Evolutionary conservation across 495 filamentous ascomycete species (phyloP).

Genomic region (Friedmanniomyces endolithicus): DNA sequence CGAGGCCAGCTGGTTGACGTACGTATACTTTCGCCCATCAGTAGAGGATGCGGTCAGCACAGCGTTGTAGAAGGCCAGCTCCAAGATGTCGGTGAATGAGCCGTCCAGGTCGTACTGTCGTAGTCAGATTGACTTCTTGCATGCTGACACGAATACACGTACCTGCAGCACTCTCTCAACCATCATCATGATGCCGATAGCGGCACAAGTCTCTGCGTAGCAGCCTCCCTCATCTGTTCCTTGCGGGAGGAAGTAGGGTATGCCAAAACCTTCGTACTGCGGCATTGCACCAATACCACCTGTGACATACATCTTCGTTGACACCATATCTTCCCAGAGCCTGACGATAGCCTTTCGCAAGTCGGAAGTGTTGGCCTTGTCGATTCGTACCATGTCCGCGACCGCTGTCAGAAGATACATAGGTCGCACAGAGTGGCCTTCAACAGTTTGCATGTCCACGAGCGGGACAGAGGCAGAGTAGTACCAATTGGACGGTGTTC

Average conservation of each 20-base stretch:
- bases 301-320: constrained; percentile 48
- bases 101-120: constrained; percentile 37
- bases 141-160: background rate
- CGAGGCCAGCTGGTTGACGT: constrained; percentile 45
- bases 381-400: constrained; percentile 31
- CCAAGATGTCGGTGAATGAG: constrained; percentile 46
- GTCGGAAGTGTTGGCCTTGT: constrained; percentile 13
- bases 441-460: constrained; percentile 38
- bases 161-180: constrained; percentile 42
- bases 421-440: constrained; percentile 48
- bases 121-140: background rate
- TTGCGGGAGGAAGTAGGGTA: constrained; percentile 46
- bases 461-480: too few relatives aligned
- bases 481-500: too few relatives aligned
- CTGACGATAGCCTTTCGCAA: constrained; percentile 29
- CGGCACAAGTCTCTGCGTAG: constrained; percentile 50
- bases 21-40: constrained; percentile 43
- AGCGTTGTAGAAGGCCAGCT: constrained; percentile 48
- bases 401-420: constrained; percentile 41
- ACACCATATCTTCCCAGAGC: constrained; percentile 47
- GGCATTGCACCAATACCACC: constrained; percentile 48
- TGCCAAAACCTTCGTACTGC: constrained; percentile 51
- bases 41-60: constrained; percentile 42
- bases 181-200: constrained; percentile 49
- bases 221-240: constrained; percentile 47